Base-by-base conservation (phyloP, 2,329 filamentous ascomycete genomes). In the Biscogniauxia marginata region DNA sequence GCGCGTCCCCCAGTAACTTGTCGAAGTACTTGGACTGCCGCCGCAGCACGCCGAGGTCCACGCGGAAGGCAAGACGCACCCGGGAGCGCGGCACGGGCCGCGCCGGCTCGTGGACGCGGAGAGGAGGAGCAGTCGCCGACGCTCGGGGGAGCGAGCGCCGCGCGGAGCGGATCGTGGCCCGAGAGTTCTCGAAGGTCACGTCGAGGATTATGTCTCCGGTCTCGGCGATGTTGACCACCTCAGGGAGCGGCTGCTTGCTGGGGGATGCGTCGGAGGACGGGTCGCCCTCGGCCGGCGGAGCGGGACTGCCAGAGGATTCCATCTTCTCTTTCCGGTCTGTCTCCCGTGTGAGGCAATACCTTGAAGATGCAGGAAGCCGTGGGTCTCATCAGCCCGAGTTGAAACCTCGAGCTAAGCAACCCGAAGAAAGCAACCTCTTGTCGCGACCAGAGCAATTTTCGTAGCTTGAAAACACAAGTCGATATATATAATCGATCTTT, bases 11-110 rank as follows among this genome's bases (percentile, higher is more conserved):
- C 2, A 92, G 77, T 16, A 92, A 78, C 55, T 84, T 84, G 54
- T 79, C 79, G 69, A 92, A 92, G 71, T 91, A 92, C 55, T 82
- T 82, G 4, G 88, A 91, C 58, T 83, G 78, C 59, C 77, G 76
- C 70, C 79, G 83, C 30, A 92, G 75, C 0, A 74, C 74, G 11
- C 74, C 74, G 1, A 86, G 74, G 50, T 80, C 78, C 46, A 89
- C 87, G 22, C 88, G 80, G 66, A 87, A 91, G 11, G 78, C 75
- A 30, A 78, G 68, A 20, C 73, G 72, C 24, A 76, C 65, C 49
- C 63, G 72, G 48, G 75, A 67, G 60, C 75, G 76, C 19, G 73
- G 63, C 4, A 66, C 59, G 7, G 73, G 70, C 47, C 65, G 67
- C 22, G 67, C 62, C 34, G n/a, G n/a, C n/a, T n/a, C n/a, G n/a